Base-by-base conservation (phyloP, 768 basidiomycete genomes). In the Xanthoconium purpureum region DNA sequence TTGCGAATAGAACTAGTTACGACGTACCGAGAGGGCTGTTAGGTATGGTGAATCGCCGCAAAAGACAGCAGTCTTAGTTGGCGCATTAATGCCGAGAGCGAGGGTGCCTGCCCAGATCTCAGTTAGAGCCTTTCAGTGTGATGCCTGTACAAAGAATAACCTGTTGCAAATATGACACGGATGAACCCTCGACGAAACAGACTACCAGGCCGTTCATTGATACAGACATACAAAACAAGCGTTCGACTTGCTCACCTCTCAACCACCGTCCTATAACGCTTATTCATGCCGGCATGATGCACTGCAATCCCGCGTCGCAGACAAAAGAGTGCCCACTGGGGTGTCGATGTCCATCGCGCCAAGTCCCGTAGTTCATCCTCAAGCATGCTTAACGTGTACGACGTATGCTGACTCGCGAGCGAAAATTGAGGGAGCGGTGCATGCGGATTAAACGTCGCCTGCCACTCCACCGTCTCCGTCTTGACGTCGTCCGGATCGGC, bases 41-140 rank as follows among this genome's bases (percentile, higher is more conserved):
- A 86, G 61, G 64, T 56, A 84, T 2, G 81, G 80, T 0, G 84
- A 85, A 66, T 86, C 84, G 0, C 81, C 82, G 51, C 78, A 81
- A 62, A 88, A 88, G 7, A 85, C 77, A 2, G 81, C 76, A 0
- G 88, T 85, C 62, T 81, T 86, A 0, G 85, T 78, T 1, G 88
- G 88, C 0, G 86, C 87, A 63, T 89, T 89, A 63, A 89, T 89
- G 55, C 88, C 88, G 14, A 89, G 73, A 1, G 88, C 87, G 52
- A 89, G 73, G 6, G 87, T 88, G 1, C 83, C 84, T 84, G 49
- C n/a, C 2, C 12, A 17, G 45, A 12, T 39, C 32, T 36, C 15
- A 10, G 14, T 62, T 28, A 58, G 39, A 53, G 13, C 5, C 15
- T 8, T 47, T 60, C 11, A 20, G 28, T 52, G 29, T 17, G 33